These are phyloP conservation scores for Cercospora sp. DNA, from an alignment of 2,329 filamentous ascomycete genomes.

Conservation along the genomic window DNA sequence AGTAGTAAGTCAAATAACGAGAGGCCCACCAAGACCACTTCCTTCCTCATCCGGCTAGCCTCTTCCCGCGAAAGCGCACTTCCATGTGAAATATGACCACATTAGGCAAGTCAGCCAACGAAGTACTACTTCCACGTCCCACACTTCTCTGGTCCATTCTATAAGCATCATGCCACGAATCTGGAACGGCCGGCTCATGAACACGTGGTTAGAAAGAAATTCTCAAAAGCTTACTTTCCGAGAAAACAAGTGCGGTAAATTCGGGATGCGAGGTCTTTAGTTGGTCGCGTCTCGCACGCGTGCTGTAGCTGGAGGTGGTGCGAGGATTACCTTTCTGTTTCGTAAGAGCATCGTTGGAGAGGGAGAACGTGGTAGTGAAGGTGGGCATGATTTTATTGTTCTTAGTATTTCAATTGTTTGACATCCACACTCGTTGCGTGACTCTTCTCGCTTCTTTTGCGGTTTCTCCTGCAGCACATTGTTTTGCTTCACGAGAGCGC, in stretches of 20 bases:
- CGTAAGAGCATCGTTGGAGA: too few species aligned
- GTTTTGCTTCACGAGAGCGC: neutral
- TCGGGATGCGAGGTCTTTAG: neutral
- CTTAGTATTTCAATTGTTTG: too few species aligned
- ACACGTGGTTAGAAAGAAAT: neutral
- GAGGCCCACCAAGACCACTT: neutral
- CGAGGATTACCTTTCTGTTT: neutral
- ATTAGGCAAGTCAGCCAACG: constrained; percentile 1
- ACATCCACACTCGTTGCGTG: too few species aligned
- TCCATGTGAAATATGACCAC: constrained; percentile 4
- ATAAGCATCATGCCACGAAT: neutral
- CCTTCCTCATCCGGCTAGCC: constrained; percentile 1
- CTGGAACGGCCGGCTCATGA: neutral
- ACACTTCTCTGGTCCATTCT: neutral
- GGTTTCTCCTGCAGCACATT: too few species aligned
- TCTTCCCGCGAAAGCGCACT: neutral
- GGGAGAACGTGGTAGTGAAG: too few species aligned
- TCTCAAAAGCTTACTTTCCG: neutral
- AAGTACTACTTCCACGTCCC: neutral
- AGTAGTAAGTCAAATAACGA: neutral
- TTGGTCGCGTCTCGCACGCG: neutral
- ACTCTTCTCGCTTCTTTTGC: too few species aligned
- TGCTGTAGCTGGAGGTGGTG: constrained; percentile 5
- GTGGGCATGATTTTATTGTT: too few species aligned
- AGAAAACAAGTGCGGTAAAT: neutral